Evolutionary conservation across 2,329 filamentous ascomycete species (phyloP).

Genomic region (Davidsoniella virescens): DNA sequence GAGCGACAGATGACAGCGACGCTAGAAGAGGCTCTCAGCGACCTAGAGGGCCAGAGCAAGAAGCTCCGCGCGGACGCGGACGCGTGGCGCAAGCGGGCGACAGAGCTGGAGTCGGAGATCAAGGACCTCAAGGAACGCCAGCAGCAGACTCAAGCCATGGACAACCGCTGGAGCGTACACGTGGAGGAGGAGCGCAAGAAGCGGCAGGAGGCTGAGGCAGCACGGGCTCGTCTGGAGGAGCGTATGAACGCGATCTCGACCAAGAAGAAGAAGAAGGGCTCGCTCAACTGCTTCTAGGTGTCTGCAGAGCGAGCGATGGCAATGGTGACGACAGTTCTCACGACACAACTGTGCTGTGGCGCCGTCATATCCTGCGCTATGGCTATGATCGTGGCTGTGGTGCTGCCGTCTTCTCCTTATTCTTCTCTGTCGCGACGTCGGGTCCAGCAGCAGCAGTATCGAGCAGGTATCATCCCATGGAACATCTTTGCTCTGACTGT

Average conservation of each 20-base stretch:
- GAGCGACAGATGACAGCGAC: slow-evolving; percentile 94
- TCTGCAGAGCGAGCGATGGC: slow-evolving; percentile 14
- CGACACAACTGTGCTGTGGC: background rate
- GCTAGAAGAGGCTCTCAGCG: slow-evolving; percentile 85
- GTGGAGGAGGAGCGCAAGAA: slow-evolving; percentile 95
- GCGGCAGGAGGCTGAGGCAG: slow-evolving; percentile 75
- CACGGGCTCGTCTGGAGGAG: slow-evolving; percentile 77
- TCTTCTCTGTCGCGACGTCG: background rate
- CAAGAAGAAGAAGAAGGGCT: slow-evolving; percentile 92
- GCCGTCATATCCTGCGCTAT: background rate
- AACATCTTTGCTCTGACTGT: too few relatives aligned
- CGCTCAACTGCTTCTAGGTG: slow-evolving; percentile 86
- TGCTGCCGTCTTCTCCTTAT: background rate
- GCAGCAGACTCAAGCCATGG: slow-evolving; percentile 29
- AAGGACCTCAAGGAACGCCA: slow-evolving; percentile 43
- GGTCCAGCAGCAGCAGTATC: too few relatives aligned
- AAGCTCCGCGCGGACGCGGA: slow-evolving; percentile 86
- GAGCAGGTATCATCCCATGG: too few relatives aligned
- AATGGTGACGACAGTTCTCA: background rate
- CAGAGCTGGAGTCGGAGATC: slow-evolving; percentile 55
- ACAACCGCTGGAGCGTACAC: slow-evolving; percentile 57
- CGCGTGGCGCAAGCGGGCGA: slow-evolving; percentile 73
- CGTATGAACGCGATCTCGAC: slow-evolving; percentile 80
- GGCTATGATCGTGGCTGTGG: background rate
- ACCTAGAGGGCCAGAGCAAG: slow-evolving; percentile 81